Conservation (phyloP, 768 basidiomycete genomes). For the Pisolithus orientalis region DNA sequence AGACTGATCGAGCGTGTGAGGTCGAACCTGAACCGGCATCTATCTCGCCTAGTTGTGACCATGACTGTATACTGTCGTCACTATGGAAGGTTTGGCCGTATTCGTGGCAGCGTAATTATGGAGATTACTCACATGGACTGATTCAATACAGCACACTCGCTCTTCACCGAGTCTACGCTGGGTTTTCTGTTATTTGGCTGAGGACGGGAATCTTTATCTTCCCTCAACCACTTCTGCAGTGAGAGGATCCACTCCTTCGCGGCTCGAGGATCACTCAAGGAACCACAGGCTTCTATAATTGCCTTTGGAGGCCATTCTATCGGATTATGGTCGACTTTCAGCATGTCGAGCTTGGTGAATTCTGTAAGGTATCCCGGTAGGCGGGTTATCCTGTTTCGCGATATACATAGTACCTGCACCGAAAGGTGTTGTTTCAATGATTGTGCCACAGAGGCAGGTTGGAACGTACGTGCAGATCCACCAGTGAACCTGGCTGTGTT, state of each 20-base stretch:
- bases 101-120: background rate
- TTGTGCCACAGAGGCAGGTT: background rate
- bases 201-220: constrained; percentile 37
- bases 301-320: constrained; percentile 84
- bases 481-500: constrained; percentile 68
- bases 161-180: constrained; percentile 46
- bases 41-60: constrained; percentile 36
- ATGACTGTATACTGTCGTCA: constrained; percentile 38
- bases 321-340: constrained; percentile 89
- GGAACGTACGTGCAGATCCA: constrained; percentile 59
- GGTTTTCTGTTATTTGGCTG: constrained; percentile 28
- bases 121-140: constrained; percentile 20
- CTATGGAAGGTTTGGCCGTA: constrained; percentile 17
- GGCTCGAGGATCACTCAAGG: constrained; percentile 39
- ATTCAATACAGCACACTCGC: constrained; percentile 35
- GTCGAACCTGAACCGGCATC: constrained; percentile 34
- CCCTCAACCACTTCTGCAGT: constrained; percentile 73
- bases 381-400: constrained; percentile 75
- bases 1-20: constrained; percentile 55
- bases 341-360: constrained; percentile 66
- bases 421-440: constrained; percentile 1
- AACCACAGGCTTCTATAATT: constrained; percentile 41
- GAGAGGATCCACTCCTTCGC: constrained; percentile 68
- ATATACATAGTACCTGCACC: constrained; percentile 74
- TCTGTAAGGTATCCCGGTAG: constrained; percentile 75